phyloP scores from a whole-genome alignment of 2,329 filamentous ascomycete species.

The Zalaria obscura region DNA sequence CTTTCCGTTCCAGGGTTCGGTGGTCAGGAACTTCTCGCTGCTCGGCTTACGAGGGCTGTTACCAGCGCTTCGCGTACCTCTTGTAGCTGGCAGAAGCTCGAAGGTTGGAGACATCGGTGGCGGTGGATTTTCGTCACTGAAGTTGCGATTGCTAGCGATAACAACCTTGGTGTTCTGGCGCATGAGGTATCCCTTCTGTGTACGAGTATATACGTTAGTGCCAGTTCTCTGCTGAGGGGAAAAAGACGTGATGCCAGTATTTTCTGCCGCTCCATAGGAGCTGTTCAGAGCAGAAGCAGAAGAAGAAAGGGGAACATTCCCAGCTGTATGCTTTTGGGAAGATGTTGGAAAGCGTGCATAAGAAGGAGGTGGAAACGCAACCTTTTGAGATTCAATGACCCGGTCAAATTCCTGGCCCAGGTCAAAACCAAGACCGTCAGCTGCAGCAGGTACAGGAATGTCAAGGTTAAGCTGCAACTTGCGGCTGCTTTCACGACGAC shows the following conservation, averaged over 20 bases:
- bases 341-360: conserved; percentile 5
- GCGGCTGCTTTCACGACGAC: conserved; percentile 8
- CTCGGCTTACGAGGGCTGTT: conserved; percentile 66
- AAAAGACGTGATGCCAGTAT: conserved; percentile 5
- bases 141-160: conserved; percentile 59
- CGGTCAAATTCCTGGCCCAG: conserved; percentile 88
- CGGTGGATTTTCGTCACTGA: conserved; percentile 33
- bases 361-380: conserved; percentile 34
- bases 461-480: conserved; percentile 38
- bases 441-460: conserved; percentile 58
- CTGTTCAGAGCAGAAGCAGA: conserved; percentile 1
- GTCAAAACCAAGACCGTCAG: conserved; percentile 65
- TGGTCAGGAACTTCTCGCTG: conserved; percentile 78
- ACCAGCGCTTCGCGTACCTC: conserved; percentile 45
- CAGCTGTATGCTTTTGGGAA: not conserved
- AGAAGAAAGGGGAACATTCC: conserved; percentile 10
- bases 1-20: conserved; percentile 91
- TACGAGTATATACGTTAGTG: conserved; percentile 34
- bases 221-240: conserved; percentile 9
- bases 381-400: conserved; percentile 95
- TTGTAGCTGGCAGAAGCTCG: conserved; percentile 15
- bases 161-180: conserved; percentile 96
- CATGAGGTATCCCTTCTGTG: conserved; percentile 97
- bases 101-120: conserved; percentile 28
- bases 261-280: not conserved